Conservation (phyloP, 306 rosid species). For the Cicer yamashitae region DNA sequence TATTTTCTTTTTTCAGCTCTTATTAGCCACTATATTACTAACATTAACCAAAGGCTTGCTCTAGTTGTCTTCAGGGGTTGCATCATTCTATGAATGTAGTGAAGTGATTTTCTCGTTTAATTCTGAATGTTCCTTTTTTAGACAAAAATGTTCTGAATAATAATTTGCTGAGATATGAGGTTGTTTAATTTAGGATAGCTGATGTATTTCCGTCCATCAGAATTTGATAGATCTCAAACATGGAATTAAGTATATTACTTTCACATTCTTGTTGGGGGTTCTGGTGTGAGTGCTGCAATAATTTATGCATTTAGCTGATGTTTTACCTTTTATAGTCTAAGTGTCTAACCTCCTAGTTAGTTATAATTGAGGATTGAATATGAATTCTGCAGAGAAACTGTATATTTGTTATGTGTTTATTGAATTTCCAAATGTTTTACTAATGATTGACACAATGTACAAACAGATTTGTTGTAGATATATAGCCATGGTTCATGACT, state of each 20-base stretch:
- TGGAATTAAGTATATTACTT: background rate
- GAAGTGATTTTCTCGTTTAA: no score
- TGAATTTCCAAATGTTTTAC: constrained; percentile 10
- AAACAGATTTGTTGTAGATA: constrained; percentile 45
- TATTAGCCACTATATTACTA: background rate
- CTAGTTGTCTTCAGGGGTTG: constrained; percentile 10
- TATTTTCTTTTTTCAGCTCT: background rate
- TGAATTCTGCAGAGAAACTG: background rate
- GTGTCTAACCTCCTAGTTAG: no score
- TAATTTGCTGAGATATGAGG: no score
- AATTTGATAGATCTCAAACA: no score
- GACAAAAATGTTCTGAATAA: no score
- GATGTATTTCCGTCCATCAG: no score
- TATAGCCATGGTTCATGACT: constrained; percentile 68
- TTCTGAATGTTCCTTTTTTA: no score
- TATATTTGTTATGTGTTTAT: background rate
- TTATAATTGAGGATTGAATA: background rate
- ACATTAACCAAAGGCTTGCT: background rate
- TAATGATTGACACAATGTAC: constrained; percentile 25
- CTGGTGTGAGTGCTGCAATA: background rate
- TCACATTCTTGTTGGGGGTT: constrained; percentile 5
- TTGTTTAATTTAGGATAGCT: no score
- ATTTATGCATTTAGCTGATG: no score
- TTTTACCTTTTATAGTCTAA: no score
- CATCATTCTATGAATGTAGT: background rate